Evolutionary conservation across 2,329 filamentous ascomycete species (phyloP).

Genomic region (Pseudogymnoascus sp.): DNA sequence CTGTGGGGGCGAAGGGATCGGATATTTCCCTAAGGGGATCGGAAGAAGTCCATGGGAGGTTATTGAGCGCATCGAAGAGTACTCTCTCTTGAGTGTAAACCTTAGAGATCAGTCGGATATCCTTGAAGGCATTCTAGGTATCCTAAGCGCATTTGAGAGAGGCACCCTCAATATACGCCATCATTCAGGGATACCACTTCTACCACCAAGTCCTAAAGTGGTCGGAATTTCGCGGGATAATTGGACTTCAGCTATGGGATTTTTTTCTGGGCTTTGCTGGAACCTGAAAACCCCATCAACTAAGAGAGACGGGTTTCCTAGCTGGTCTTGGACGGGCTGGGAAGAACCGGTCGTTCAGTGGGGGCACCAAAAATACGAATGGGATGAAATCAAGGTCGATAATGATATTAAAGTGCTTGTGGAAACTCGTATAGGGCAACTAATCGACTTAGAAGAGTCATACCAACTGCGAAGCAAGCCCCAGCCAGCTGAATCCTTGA

Average conservation of each 20-base stretch:
- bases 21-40: neutral
- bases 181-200: neutral
- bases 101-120: neutral
- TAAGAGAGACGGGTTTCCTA: constrained; percentile 12
- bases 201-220: neutral
- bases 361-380: neutral
- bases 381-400: neutral
- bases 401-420: neutral
- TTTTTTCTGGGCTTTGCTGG: neutral
- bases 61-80: neutral
- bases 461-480: neutral
- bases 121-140: neutral
- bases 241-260: neutral
- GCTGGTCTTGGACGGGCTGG: constrained; percentile 18
- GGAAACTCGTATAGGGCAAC: neutral
- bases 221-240: neutral
- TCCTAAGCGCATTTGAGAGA: neutral
- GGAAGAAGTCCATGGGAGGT: neutral
- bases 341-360: neutral
- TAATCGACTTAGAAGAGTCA: neutral
- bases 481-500: neutral
- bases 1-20: neutral
- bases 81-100: neutral
- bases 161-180: neutral
- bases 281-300: neutral